Evolutionary conservation across 176 grass and related monocot genomes (phyloP).

Genomic region (Sorghum bicolor): Sorghum_bicolor_NCBIv3 NC_012876.2:59567501-59568000

Average conservation of each 20-base stretch:
- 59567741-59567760: slow-evolving; percentile 34
- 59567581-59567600: slow-evolving; percentile 53
- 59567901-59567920: too few species aligned
- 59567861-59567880: too few species aligned
- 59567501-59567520: slow-evolving; percentile 71
- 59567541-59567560: slow-evolving; percentile 81
- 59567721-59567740: slow-evolving; percentile 61
- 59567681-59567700: slow-evolving; percentile 71
- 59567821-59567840: too few species aligned
- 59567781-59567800: slow-evolving; percentile 55
- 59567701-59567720: slow-evolving; percentile 72
- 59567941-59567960: too few species aligned
- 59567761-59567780: neutral
- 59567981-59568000: too few species aligned
- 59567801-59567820: too few species aligned
- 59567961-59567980: too few species aligned
- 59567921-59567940: too few species aligned
- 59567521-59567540: slow-evolving; percentile 60
- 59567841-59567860: too few species aligned
- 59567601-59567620: slow-evolving; percentile 69
- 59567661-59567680: slow-evolving; percentile 83
- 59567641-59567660: slow-evolving; percentile 95
- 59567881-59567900: too few species aligned
- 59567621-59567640: slow-evolving; percentile 84
- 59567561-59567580: slow-evolving; percentile 52